These are phyloP conservation scores for Acacia melanoxylon DNA, from an alignment of 306 rosid genomes.

Conservation along the genomic window DNA sequence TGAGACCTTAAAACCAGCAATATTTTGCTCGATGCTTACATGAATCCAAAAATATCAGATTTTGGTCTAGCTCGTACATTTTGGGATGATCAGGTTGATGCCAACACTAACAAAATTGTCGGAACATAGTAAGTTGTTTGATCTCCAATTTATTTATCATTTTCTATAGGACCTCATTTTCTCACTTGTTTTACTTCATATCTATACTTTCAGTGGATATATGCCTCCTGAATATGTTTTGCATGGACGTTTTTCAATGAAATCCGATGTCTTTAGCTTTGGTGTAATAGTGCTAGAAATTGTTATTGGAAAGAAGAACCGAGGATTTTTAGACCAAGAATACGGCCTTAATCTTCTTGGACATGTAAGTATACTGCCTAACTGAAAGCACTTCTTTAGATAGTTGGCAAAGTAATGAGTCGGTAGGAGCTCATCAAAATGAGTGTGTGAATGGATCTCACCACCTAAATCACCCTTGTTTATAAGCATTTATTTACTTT, in stretches of 20 bases:
- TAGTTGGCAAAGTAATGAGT: background rate
- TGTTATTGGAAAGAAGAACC: constrained; percentile 50
- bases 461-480: background rate
- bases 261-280: constrained; percentile 54
- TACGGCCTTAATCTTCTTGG: constrained; percentile 50
- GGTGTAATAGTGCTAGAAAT: constrained; percentile 54
- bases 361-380: constrained; percentile 33
- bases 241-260: constrained; percentile 43
- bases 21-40: constrained; percentile 39
- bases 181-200: background rate
- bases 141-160: background rate
- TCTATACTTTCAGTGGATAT: constrained; percentile 38
- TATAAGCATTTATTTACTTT: background rate
- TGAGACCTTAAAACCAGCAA: constrained; percentile 57
- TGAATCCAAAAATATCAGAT: constrained; percentile 56
- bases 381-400: background rate
- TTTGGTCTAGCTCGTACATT: constrained; percentile 53
- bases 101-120: constrained; percentile 48
- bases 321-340: constrained; percentile 37
- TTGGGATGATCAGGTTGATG: constrained; percentile 48
- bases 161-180: background rate
- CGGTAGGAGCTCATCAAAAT: background rate
- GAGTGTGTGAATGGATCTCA: background rate
- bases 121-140: constrained; percentile 54
- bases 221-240: constrained; percentile 56